phyloP scores from a whole-genome alignment of 371 early-diverging fungal genomes.

The Mucor irregularis region DNA sequence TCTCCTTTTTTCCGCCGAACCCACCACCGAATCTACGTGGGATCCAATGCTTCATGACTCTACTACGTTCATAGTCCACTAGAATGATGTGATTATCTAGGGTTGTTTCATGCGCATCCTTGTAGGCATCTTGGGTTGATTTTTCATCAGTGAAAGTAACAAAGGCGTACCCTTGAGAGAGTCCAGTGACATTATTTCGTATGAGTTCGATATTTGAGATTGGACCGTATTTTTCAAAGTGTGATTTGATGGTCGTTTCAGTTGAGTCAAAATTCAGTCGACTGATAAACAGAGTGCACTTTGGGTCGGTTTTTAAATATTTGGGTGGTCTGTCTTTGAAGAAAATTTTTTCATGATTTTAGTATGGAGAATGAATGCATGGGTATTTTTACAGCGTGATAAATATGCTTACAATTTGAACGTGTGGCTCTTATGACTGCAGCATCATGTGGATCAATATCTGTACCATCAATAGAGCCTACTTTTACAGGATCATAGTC shows the following conservation, averaged over 20 bases:
- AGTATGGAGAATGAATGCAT: neutral
- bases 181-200: constrained; percentile 55
- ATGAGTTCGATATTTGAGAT: constrained; percentile 27
- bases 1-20: constrained; percentile 61
- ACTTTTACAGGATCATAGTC: constrained; percentile 54
- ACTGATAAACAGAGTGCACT: constrained; percentile 54
- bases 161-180: constrained; percentile 59
- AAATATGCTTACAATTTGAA: constrained; percentile 4
- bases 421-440: constrained; percentile 48
- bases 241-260: constrained; percentile 15
- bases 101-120: constrained; percentile 29
- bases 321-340: constrained; percentile 39
- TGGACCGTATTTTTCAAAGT: constrained; percentile 46
- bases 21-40: constrained; percentile 67
- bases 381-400: too few relatives aligned
- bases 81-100: constrained; percentile 51
- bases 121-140: constrained; percentile 47
- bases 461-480: constrained; percentile 63
- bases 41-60: constrained; percentile 58
- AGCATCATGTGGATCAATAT: constrained; percentile 50
- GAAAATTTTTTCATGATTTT: neutral
- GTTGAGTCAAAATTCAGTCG: constrained; percentile 48
- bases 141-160: constrained; percentile 39
- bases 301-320: constrained; percentile 34
- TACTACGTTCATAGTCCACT: constrained; percentile 60